phyloP scores from a whole-genome alignment of 2,329 filamentous ascomycete genomes.

The Paecilomyces niveus region DNA sequence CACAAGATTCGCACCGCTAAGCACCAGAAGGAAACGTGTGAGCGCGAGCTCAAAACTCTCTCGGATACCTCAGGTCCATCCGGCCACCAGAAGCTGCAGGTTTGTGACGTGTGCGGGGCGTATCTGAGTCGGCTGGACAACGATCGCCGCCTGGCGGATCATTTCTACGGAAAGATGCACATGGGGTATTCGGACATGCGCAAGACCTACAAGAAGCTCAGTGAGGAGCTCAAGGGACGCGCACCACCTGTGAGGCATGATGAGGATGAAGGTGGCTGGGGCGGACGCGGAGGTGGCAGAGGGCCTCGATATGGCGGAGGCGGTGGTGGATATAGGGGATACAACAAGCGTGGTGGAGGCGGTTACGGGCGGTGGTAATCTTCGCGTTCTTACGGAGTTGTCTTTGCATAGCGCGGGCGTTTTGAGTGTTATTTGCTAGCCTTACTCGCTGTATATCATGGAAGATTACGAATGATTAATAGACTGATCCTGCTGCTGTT shows the following conservation, averaged over 20 bases:
- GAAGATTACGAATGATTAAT: not conserved
- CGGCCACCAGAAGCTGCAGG: constrained; percentile 95
- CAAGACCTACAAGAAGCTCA: constrained; percentile 80
- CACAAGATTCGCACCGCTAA: constrained; percentile 76
- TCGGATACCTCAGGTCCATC: constrained; percentile 87
- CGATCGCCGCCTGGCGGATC: constrained; percentile 85
- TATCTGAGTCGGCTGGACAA: constrained; percentile 91
- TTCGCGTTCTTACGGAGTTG: not conserved
- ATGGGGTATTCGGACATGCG: constrained; percentile 97
- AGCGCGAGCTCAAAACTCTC: constrained; percentile 82
- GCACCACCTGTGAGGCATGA: constrained; percentile 52
- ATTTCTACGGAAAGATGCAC: constrained; percentile 99
- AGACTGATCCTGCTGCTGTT: not conserved
- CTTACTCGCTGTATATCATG: not conserved
- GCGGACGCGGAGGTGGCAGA: constrained; percentile 45
- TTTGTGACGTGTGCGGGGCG: constrained; percentile 96
- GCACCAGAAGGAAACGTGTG: constrained; percentile 72
- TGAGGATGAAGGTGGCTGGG: constrained; percentile 48
- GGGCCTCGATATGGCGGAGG: constrained; percentile 32
- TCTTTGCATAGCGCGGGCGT: constrained; percentile 39
- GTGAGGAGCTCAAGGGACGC: constrained; percentile 74
- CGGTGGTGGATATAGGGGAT: constrained; percentile 43
- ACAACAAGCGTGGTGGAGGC: constrained; percentile 34
- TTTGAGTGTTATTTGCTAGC: constrained; percentile 12
- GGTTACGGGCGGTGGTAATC: constrained; percentile 35